phyloP scores from a whole-genome alignment of 116 monocot genomes.

The Phalaenopsis hybrid region DNA sequence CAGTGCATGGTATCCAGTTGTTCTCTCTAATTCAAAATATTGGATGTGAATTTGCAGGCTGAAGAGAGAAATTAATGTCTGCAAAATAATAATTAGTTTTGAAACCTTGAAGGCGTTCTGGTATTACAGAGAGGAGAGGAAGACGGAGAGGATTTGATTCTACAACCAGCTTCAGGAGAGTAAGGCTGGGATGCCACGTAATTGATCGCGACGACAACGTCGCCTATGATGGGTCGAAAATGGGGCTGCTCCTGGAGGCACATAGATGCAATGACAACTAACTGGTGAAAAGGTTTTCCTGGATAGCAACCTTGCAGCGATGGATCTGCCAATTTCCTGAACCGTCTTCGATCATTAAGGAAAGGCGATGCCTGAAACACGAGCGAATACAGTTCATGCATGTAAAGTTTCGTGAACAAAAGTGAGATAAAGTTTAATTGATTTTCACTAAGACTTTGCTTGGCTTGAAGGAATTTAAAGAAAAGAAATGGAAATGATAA shows the following conservation, averaged over 20 bases:
- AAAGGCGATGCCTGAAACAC: constrained; percentile 16
- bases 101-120: neutral
- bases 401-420: neutral
- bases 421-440: too few species aligned
- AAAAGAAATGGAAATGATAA: neutral
- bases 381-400: neutral
- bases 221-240: constrained; percentile 22
- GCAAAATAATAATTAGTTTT: neutral
- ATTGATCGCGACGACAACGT: constrained; percentile 22
- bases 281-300: constrained; percentile 15
- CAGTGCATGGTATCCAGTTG: neutral
- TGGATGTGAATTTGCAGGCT: neutral
- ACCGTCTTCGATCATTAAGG: constrained; percentile 19
- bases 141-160: constrained; percentile 10
- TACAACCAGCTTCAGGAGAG: neutral
- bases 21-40: neutral
- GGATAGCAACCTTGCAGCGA: constrained; percentile 21
- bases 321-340: constrained; percentile 22
- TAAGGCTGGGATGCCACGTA: constrained; percentile 22
- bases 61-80: neutral
- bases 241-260: constrained; percentile 29
- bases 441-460: neutral
- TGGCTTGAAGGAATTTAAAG: neutral
- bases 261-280: constrained; percentile 16
- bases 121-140: constrained; percentile 2